A percentile compares a stretch with the other conserved stretches of the same genome.
Conservation (phyloP, 2,329 filamentous ascomycete species). For the Colletotrichum godetiae region DNA sequence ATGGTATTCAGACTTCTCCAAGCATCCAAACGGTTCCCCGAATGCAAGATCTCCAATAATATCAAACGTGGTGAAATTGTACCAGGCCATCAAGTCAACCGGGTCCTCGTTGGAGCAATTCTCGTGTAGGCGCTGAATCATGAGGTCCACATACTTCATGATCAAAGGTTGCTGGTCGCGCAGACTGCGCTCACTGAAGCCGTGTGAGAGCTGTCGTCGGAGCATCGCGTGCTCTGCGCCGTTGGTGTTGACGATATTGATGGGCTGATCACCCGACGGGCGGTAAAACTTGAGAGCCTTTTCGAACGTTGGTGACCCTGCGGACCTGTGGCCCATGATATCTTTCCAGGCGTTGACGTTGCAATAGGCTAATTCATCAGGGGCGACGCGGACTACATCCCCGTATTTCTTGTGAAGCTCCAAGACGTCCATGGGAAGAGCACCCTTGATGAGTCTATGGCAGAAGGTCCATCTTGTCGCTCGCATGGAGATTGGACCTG, state of each 20-base stretch:
- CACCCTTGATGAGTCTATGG: background rate
- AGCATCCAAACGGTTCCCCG: slow-evolving; percentile 35
- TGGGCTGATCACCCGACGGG: background rate
- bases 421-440: background rate
- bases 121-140: slow-evolving; percentile 31
- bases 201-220: slow-evolving; percentile 40
- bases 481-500: no score
- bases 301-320: slow-evolving; percentile 17
- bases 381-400: slow-evolving; percentile 35
- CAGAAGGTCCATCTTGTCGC: no score
- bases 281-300: slow-evolving; percentile 17
- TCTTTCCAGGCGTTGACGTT: slow-evolving; percentile 35
- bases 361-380: slow-evolving; percentile 36
- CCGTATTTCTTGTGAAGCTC: slow-evolving; percentile 35
- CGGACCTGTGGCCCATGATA: slow-evolving; percentile 24
- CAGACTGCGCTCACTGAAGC: slow-evolving; percentile 45
- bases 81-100: slow-evolving; percentile 34
- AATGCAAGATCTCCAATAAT: slow-evolving; percentile 29
- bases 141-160: slow-evolving; percentile 32
- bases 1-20: slow-evolving; percentile 32
- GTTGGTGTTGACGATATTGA: slow-evolving; percentile 33
- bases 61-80: slow-evolving; percentile 16
- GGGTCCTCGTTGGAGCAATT: background rate
- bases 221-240: slow-evolving; percentile 36
- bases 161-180: slow-evolving; percentile 45